These are phyloP conservation scores for Candida sakaeoensis DNA, from an alignment of 805 yeast genomes.

Conservation along the genomic window DNA sequence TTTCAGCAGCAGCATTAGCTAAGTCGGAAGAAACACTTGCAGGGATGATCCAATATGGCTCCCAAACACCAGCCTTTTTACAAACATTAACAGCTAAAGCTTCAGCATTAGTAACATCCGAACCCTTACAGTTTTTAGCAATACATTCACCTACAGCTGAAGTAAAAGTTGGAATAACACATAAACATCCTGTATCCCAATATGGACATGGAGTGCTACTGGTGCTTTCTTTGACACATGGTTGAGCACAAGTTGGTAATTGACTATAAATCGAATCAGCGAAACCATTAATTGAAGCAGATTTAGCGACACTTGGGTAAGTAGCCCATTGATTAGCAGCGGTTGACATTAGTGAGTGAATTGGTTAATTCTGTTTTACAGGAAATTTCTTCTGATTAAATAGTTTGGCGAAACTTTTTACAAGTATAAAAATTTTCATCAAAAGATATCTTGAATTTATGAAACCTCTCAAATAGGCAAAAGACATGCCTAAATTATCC, in stretches of 20 bases:
- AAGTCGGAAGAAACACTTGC: conserved; percentile 19
- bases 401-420: neutral
- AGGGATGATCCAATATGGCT: conserved; percentile 31
- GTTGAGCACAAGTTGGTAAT: conserved; percentile 36
- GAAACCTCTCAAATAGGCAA: neutral
- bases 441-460: conserved; percentile 1
- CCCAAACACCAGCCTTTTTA: conserved; percentile 30
- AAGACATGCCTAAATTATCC: neutral
- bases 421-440: neutral
- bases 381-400: neutral
- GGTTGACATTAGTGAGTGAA: neutral
- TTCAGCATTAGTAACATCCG: conserved; percentile 26
- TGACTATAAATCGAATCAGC: conserved; percentile 33
- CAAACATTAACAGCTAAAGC: conserved; percentile 31
- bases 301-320: conserved; percentile 33
- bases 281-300: conserved; percentile 41
- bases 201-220: conserved; percentile 41
- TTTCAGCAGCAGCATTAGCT: conserved; percentile 21
- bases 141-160: conserved; percentile 37
- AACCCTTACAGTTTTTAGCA: conserved; percentile 32
- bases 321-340: conserved; percentile 24
- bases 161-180: conserved; percentile 37
- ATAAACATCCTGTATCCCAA: conserved; percentile 46
- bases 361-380: neutral
- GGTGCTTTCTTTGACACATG: conserved; percentile 29